Base-by-base conservation (phyloP, 2,329 filamentous ascomycete genomes). In the Epichloe amarillans region DNA sequence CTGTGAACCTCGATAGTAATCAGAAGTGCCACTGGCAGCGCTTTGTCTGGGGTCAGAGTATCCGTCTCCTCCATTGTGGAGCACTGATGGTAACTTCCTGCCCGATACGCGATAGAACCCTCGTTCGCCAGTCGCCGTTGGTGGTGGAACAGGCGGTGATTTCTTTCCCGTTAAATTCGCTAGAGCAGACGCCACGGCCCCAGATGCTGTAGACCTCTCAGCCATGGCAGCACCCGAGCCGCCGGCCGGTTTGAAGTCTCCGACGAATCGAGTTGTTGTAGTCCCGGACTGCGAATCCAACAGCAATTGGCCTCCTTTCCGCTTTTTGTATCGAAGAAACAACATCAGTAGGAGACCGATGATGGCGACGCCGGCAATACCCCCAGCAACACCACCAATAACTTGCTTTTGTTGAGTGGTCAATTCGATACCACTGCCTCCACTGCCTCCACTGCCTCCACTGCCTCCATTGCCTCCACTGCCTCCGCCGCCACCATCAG, bases 31-130 rank as follows among this genome's bases (percentile, higher is more conserved):
- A 57, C 75, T 80, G 57, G 73, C 64, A 46, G 69, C 62, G 56
- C 65, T 71, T 48, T 64, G 62, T 5, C 66, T 63, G 8, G 69
- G 72, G 52, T 79, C 78, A 19, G 72, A 72, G 63, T 80, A 84
- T 1, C 81, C 81, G 60, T 84, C 80, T 5, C 80, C 81, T 14
- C 81, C 80, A 45, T 70, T 71, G 52, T 79, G 72, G 38, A 84
- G 65, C 10, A 84, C 80, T 2, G 82, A 80, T 3, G 78, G 76
- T 51, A 85, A 62, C 59, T 84, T 84, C 58, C 75, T 74, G 54
- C 82, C 82, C 5, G 81, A 82, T 2, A 85, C 75, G 33, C 80
- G 76, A 54, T 82, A 77, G 61, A 85, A 85, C 0, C 80, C 77
- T 53, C 71, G 69, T 59, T 84, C 79, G 30, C 69, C 72, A 2